Evolutionary conservation across 371 early-diverging fungal species (phyloP), one percentile per base, ranked within the genome.

Genomic region (Rhizopus arrhizus): DNA sequence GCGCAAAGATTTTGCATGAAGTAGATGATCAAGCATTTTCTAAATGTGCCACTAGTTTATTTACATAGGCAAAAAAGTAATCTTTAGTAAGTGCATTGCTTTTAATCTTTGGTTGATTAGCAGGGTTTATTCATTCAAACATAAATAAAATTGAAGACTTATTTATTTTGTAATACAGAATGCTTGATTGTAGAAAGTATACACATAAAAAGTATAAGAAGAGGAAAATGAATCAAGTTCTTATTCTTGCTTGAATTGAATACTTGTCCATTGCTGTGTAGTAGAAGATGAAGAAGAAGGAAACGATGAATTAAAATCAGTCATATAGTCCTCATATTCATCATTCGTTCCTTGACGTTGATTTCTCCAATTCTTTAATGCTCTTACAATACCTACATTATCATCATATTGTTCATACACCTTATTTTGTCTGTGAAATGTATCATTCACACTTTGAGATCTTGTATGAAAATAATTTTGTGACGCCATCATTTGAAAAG

Each of bases 391-490:
- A 5, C 52, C 56, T 31, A 36, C 56, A n/a, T 59, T 13, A 53
- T 64, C 58, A 32, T 45, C 34, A 41, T 35, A 48, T n/a, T 28
- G 56, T 10, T 61, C 62, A 41, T 56, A 59, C 41, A 66, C 28
- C 0, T 34, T 48, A 33, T 35, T 43, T 22, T 58, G 34, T 32
- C 46, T 42, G 3, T 36, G 56, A 6, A 60, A 56, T 3, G 62
- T 40, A 29, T 66, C 66, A 54, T 66, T 66, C 13, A 62, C 66
- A 42, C 66, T 66, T 31, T 66, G 66, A 12, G 66, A 66, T 43
- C 66, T 34, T 31, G 42, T 32, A 53, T 66, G 66, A 38, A 63
- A 56, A 4, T 51, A 49, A 51, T 22, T 59, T 48, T 38, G 48
- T 57, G 31, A 22, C 22, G 22, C 22, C 22, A 22, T 22, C 22